phyloP scores from a whole-genome alignment of 1,139 yeast genomes.

The Blastobotrys arbuscula region DNA sequence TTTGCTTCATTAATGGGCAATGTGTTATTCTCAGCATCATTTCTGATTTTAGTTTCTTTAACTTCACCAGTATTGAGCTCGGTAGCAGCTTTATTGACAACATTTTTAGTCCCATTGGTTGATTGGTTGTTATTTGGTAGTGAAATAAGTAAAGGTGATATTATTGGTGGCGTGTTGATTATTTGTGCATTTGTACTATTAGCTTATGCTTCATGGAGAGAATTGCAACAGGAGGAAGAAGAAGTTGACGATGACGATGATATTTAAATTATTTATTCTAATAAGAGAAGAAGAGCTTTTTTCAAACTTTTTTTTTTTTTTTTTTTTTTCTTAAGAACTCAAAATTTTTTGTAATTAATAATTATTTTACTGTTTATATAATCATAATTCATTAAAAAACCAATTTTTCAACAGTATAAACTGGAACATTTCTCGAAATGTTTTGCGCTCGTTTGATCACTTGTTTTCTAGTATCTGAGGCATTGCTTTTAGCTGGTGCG shows the following conservation, averaged over 20 bases:
- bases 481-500: constrained; percentile 5
- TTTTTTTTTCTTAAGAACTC: background rate
- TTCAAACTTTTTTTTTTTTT: background rate
- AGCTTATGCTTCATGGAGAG: constrained; percentile 67
- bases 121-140: constrained; percentile 72
- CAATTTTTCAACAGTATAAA: constrained; percentile 27
- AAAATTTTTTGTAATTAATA: background rate
- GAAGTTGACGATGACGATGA: constrained; percentile 19
- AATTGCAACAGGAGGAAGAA: constrained; percentile 58
- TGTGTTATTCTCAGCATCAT: constrained; percentile 63
- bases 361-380: too few relatives aligned
- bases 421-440: constrained; percentile 25
- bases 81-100: constrained; percentile 74
- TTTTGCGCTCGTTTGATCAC: constrained; percentile 32
- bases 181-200: constrained; percentile 64
- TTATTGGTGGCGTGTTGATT: constrained; percentile 38
- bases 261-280: constrained; percentile 4
- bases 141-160: constrained; percentile 33
- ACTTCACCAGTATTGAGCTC: constrained; percentile 84
- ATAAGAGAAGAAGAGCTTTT: too few relatives aligned
- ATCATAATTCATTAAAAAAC: constrained; percentile 20
- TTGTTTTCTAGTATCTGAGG: constrained; percentile 23
- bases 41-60: constrained; percentile 72
- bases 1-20: constrained; percentile 51
- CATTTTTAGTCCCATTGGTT: constrained; percentile 70